phyloP scores from a whole-genome alignment of 768 basidiomycete genomes.

The Tylopilus plumbeoviolaceoides region DNA sequence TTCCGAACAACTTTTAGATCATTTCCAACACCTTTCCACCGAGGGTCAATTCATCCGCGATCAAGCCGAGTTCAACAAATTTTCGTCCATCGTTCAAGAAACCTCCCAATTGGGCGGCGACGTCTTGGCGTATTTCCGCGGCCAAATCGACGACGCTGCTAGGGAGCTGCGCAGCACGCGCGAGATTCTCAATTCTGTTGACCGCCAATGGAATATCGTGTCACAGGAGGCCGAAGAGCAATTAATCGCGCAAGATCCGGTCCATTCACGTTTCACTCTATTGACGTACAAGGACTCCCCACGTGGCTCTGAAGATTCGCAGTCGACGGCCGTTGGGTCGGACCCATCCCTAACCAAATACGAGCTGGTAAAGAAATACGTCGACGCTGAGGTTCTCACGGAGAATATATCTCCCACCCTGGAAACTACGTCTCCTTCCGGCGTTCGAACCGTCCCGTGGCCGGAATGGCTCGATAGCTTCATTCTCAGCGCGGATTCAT shows the following conservation, averaged over 20 bases:
- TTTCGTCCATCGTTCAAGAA: slow-evolving; percentile 47
- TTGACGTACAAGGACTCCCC: slow-evolving; percentile 35
- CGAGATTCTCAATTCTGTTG: slow-evolving; percentile 40
- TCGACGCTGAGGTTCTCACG: slow-evolving; percentile 19
- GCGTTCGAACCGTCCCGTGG: slow-evolving; percentile 34
- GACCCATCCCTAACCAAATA: slow-evolving; percentile 13
- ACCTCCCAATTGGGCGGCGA: slow-evolving; percentile 42
- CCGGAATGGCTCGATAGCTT: slow-evolving; percentile 39
- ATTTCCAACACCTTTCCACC: slow-evolving; percentile 49
- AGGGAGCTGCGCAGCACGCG: slow-evolving; percentile 48
- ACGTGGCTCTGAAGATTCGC: slow-evolving; percentile 67
- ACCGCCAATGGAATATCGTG: slow-evolving; percentile 41
- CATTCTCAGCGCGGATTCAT: slow-evolving; percentile 32
- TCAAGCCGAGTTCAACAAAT: slow-evolving; percentile 36
- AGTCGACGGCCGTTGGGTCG: slow-evolving; percentile 45
- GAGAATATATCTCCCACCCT: slow-evolving; percentile 13
- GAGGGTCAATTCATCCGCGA: slow-evolving; percentile 37
- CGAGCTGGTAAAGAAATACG: slow-evolving; percentile 15
- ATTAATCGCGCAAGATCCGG: slow-evolving; percentile 17
- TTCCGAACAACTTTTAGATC: slow-evolving; percentile 47
- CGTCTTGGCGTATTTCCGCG: slow-evolving; percentile 49
- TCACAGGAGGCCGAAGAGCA: slow-evolving; percentile 44
- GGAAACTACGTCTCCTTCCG: slow-evolving; percentile 20
- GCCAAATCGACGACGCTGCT: slow-evolving; percentile 47
- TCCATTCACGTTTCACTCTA: slow-evolving; percentile 6